Evolutionary conservation across 352 stramenopile species (phyloP).

Genomic region (Lagenidium giganteum): DNA sequence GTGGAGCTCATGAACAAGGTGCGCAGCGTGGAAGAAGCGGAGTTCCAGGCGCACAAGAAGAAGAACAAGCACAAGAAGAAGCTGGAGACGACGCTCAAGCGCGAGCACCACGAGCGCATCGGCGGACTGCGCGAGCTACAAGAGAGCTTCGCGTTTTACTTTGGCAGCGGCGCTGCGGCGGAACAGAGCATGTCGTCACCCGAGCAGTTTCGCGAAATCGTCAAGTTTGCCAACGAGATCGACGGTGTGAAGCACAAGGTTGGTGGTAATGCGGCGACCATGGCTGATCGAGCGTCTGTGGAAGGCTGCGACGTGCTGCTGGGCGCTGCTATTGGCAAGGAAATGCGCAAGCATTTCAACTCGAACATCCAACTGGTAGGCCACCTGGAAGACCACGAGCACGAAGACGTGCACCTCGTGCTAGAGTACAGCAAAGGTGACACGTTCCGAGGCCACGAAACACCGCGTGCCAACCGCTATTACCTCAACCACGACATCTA

Average conservation of each 20-base stretch:
- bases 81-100: constrained; percentile 17
- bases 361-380: constrained; percentile 61
- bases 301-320: constrained; percentile 71
- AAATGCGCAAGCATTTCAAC: constrained; percentile 70
- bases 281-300: constrained; percentile 63
- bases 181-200: constrained; percentile 81
- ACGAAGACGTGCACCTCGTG: constrained; percentile 79
- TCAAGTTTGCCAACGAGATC: constrained; percentile 58
- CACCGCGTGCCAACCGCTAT: constrained; percentile 74
- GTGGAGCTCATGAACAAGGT: constrained; percentile 70
- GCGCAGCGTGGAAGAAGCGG: constrained; percentile 32
- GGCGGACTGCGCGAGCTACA: constrained; percentile 49
- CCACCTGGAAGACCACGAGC: constrained; percentile 40
- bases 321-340: constrained; percentile 66
- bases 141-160: constrained; percentile 84
- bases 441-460: constrained; percentile 47
- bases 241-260: constrained; percentile 57
- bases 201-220: constrained; percentile 69
- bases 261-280: constrained; percentile 74
- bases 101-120: constrained; percentile 73
- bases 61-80: constrained; percentile 28
- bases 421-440: constrained; percentile 74
- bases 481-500: constrained; percentile 86
- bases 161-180: constrained; percentile 65
- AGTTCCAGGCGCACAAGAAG: constrained; percentile 26